These are phyloP conservation scores for Pascua sp. DNA, from an alignment of 1,284 basidiomycete genomes.

Conservation along the genomic window DNA sequence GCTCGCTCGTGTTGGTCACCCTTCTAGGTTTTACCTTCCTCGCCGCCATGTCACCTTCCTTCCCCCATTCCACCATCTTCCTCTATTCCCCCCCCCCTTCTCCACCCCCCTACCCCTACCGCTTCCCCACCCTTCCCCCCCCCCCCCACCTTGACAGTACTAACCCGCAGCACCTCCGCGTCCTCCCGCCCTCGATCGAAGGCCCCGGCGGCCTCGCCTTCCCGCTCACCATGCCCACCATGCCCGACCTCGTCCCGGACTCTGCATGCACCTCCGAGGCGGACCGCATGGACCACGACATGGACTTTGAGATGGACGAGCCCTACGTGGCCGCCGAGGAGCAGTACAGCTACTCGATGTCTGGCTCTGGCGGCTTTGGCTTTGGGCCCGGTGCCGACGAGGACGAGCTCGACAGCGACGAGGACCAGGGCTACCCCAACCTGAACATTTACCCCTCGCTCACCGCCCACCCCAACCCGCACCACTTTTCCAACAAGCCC, in stretches of 20 bases:
- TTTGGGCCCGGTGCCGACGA: conserved; percentile 47
- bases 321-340: conserved; percentile 1
- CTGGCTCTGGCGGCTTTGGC: conserved; percentile 41
- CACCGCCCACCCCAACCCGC: conserved; percentile 28
- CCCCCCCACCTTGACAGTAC: too few relatives aligned
- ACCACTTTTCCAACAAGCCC: conserved; percentile 23
- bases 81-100: too few relatives aligned
- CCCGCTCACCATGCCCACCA: conserved; percentile 23
- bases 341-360: conserved; percentile 24
- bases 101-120: too few relatives aligned
- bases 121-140: too few relatives aligned
- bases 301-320: conserved; percentile 31
- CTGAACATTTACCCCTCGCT: conserved; percentile 17
- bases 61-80: too few relatives aligned
- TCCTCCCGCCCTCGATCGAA: conserved; percentile 9
- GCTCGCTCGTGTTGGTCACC: background rate
- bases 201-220: conserved; percentile 12
- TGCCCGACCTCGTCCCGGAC: conserved; percentile 42
- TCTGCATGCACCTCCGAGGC: conserved; percentile 15
- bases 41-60: background rate
- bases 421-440: conserved; percentile 11
- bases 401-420: conserved; percentile 32
- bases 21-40: background rate
- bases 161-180: conserved; percentile 15
- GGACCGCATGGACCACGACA: conserved; percentile 36